phyloP scores from a whole-genome alignment of 2,329 filamentous ascomycete species.

The Colletotrichum lupini region DNA sequence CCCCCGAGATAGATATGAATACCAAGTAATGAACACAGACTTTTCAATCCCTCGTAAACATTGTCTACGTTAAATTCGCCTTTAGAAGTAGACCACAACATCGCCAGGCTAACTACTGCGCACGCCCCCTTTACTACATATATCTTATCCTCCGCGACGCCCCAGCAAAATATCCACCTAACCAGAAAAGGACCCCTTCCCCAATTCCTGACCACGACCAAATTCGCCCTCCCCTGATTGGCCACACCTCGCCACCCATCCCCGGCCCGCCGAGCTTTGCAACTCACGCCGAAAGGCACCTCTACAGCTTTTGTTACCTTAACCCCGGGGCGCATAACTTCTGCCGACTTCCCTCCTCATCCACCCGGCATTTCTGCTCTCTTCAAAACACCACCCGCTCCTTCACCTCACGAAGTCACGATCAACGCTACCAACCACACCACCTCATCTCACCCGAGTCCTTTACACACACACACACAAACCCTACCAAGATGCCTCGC shows the following conservation, averaged over 20 bases:
- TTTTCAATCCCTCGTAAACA: not conserved
- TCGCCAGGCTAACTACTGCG: not conserved
- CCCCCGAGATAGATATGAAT: constrained; percentile 3
- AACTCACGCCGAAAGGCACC: constrained; percentile 23
- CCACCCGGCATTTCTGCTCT: constrained; percentile 41
- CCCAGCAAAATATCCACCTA: not conserved
- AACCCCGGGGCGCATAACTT: constrained; percentile 29
- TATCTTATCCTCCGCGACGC: not conserved
- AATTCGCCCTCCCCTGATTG: constrained; percentile 27
- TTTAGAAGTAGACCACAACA: no score
- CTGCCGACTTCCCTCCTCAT: constrained; percentile 36
- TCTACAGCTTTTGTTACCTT: constrained; percentile 5
- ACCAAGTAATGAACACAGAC: not conserved
- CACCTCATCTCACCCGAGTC: constrained; percentile 10
- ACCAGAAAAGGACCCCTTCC: constrained; percentile 2
- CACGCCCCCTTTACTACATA: not conserved
- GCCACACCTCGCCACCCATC: constrained; percentile 21
- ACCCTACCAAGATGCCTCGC: constrained; percentile 74
- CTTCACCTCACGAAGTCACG: not conserved
- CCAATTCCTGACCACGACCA: constrained; percentile 11
- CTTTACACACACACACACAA: constrained; percentile 8
- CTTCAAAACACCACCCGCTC: constrained; percentile 23
- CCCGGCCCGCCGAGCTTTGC: constrained; percentile 6
- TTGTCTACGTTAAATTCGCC: not conserved
- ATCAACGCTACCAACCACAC: not conserved